Evolutionary conservation across 176 grass and related monocot genomes (phyloP).

Genomic region (Oryza australiensis): DNA sequence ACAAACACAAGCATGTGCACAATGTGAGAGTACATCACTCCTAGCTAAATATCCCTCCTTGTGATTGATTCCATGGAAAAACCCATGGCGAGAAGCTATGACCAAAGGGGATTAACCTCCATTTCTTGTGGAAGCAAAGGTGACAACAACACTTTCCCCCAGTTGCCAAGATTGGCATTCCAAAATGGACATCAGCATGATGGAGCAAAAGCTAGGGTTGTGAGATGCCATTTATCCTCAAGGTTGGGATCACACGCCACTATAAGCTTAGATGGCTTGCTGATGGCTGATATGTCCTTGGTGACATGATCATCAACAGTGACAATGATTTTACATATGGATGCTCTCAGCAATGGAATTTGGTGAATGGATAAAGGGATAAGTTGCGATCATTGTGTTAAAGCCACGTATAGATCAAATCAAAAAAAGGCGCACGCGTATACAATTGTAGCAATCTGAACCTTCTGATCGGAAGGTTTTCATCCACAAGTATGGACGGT

Average conservation of each 20-base stretch:
- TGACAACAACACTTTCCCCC: not conserved
- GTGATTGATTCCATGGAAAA: conserved; percentile 11
- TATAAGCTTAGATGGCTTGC: not conserved
- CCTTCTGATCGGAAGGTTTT: not conserved
- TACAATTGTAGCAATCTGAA: not conserved
- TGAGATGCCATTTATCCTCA: conserved; percentile 1
- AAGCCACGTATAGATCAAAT: not conserved
- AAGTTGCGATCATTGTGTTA: not conserved
- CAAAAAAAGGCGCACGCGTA: not conserved
- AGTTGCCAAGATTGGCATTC: conserved; percentile 4
- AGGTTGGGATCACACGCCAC: conserved; percentile 26
- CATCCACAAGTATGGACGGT: not conserved
- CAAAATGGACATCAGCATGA: conserved; percentile 25
- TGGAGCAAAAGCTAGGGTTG: conserved; percentile 1
- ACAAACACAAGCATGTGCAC: conserved; percentile 21
- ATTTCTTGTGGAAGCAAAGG: conserved; percentile 35
- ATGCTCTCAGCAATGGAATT: not conserved
- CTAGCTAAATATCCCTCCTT: not conserved
- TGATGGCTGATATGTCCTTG: conserved; percentile 8
- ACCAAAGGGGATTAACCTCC: not conserved
- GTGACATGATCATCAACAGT: conserved; percentile 29
- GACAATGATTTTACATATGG: conserved; percentile 1
- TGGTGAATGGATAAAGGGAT: not conserved
- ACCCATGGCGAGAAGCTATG: not conserved
- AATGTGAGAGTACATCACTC: conserved; percentile 24